Evolutionary conservation across 129 eudicot species (phyloP).

Genomic region (Chrysanthemum makinoi): DNA sequence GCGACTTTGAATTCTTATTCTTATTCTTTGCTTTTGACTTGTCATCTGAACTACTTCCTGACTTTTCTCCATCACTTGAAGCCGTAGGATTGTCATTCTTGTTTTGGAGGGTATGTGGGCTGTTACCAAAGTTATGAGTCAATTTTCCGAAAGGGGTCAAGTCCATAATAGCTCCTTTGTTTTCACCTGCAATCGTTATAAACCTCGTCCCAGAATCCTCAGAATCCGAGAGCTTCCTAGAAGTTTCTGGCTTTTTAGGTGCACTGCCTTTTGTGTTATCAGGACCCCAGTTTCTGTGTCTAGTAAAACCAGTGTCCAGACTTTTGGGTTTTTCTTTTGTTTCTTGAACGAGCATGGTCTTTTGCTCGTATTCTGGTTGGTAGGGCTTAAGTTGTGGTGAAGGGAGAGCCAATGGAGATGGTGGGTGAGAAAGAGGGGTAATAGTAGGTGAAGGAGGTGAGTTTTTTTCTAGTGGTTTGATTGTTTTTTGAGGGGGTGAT

Average conservation of each 20-base stretch:
- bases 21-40: slow-evolving; percentile 20
- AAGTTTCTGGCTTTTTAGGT: slow-evolving; percentile 28
- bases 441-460: slow-evolving; percentile 30
- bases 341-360: slow-evolving; percentile 51
- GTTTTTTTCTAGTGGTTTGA: slow-evolving; percentile 7
- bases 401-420: slow-evolving; percentile 67
- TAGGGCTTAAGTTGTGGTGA: slow-evolving; percentile 34
- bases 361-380: slow-evolving; percentile 43
- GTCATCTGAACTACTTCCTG: slow-evolving; percentile 14
- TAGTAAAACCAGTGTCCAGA: not conserved
- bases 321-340: slow-evolving; percentile 33
- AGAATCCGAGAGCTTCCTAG: slow-evolving; percentile 26
- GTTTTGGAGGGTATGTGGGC: no score
- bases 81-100: slow-evolving; percentile 11
- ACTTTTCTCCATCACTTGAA: slow-evolving; percentile 30
- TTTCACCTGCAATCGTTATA: slow-evolving; percentile 61
- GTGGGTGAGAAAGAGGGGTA: slow-evolving; percentile 39
- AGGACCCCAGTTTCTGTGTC: slow-evolving; percentile 1
- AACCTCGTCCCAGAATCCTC: slow-evolving; percentile 43
- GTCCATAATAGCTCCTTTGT: slow-evolving; percentile 66
- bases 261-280: not conserved
- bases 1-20: slow-evolving; percentile 21
- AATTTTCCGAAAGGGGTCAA: slow-evolving; percentile 37
- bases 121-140: slow-evolving; percentile 15
- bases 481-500: slow-evolving; percentile 30